phyloP scores from a whole-genome alignment of 2,329 filamentous ascomycete species.

The Alternaria arbusti region DNA sequence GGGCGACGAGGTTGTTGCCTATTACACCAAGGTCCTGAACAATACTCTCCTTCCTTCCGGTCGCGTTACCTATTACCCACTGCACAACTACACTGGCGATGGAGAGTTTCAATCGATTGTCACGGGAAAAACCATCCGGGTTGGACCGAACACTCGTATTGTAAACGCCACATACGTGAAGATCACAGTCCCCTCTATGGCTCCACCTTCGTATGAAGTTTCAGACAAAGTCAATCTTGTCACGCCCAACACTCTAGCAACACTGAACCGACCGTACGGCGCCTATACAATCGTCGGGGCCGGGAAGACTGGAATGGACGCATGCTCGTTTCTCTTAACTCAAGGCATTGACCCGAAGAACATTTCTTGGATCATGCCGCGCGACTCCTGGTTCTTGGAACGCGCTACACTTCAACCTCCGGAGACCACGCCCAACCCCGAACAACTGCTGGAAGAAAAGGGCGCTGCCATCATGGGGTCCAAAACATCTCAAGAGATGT shows the following conservation, averaged over 20 bases:
- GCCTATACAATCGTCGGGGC: neutral
- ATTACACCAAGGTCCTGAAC: neutral
- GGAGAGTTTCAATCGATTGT: neutral
- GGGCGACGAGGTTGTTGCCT: neutral
- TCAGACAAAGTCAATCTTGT: neutral
- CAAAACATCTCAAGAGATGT: neutral
- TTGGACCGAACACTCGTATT: neutral
- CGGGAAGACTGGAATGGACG: neutral
- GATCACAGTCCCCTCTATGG: neutral
- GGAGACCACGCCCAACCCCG: neutral
- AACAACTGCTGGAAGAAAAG: neutral
- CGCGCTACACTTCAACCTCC: neutral
- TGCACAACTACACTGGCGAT: neutral
- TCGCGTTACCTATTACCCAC: neutral
- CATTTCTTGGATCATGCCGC: neutral
- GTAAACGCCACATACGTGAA: neutral
- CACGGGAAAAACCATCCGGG: neutral
- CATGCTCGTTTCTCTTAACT: neutral
- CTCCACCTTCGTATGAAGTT: neutral
- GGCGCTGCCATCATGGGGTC: neutral
- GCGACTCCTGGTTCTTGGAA: neutral
- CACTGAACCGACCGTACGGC: neutral
- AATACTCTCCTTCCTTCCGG: neutral
- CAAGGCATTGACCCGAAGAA: neutral
- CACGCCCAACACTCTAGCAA: neutral